Base-by-base conservation (phyloP, 192 early-diverging fungal species). In the Linderina pennispora region DNA sequence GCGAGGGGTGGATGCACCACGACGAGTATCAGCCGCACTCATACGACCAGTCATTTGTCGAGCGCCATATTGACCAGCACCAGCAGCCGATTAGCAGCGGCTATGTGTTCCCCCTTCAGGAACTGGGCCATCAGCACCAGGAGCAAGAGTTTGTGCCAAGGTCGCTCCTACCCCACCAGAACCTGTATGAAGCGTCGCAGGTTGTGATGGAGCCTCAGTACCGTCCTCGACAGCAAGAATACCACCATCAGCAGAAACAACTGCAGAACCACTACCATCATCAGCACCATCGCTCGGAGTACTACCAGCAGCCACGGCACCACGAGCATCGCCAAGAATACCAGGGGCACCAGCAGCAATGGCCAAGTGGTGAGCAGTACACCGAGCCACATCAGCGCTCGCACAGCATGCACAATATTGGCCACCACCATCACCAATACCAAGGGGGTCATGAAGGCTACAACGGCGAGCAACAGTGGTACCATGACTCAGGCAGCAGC, bases 21-120 rank as follows among this genome's bases (percentile, higher is more conserved):
- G 63, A 55, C n/a, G 69, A 72, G n/a, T 57, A 54, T 22, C 57
- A 71, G 24, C 75, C 62, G 14, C 55, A 56, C 33, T 24, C 44
- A 2, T 77, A 77, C 37, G 76, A 80, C 34, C 64, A 77, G 7
- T 62, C 76, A 1, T 80, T 74, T 48, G 62, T 67, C 34, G 65
- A 58, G 20, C 58, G 65, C 2, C 75, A 73, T 32, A 42, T 65
- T 10, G 57, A 66, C 25, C 62, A 74, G 17, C 7, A 13, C 20
- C 55, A 28, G 4, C 14, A 33, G 11, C 14, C 22, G 4, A 24
- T 3, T 13, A 40, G 8, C 20, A 45, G 8, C 9, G 44, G 23
- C 23, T 31, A 9, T 2, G 23, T n/a, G n/a, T n/a, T n/a, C 11
- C 16, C 37, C 19, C 23, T 36, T 22, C 41, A 43, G 16, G 39